These are phyloP conservation scores for Debaryomyces maramus DNA, from an alignment of 805 yeast species.

Conservation along the genomic window DNA sequence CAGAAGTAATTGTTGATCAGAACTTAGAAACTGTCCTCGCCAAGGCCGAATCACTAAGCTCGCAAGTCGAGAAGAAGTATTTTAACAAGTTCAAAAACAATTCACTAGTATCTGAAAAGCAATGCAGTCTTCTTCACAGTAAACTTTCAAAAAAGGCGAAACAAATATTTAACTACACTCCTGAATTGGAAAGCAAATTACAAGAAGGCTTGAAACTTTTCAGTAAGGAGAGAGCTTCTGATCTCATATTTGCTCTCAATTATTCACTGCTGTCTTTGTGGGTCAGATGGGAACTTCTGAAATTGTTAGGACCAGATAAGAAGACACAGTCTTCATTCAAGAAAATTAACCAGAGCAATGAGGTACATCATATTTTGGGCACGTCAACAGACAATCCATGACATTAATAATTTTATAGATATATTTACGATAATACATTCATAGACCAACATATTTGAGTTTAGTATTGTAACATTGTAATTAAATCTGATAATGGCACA, in stretches of 20 bases:
- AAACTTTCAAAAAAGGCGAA: conserved; percentile 12
- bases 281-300: conserved; percentile 33
- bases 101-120: conserved; percentile 14
- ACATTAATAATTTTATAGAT: too few relatives aligned
- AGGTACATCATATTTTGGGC: neutral
- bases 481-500: too few relatives aligned
- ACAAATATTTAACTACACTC: conserved; percentile 6
- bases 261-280: conserved; percentile 25
- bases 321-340: conserved; percentile 7
- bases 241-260: conserved; percentile 30
- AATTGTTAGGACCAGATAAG: conserved; percentile 25
- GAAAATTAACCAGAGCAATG: neutral
- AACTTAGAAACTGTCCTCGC: conserved; percentile 17
- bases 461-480: too few relatives aligned
- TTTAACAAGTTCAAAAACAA: conserved; percentile 2
- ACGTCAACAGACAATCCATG: too few relatives aligned
- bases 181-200: conserved; percentile 11
- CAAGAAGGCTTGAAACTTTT: conserved; percentile 11
- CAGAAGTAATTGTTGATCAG: conserved; percentile 8
- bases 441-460: too few relatives aligned
- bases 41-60: conserved; percentile 17
- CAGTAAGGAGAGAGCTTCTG: conserved; percentile 16
- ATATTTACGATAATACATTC: too few relatives aligned
- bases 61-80: neutral
- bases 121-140: conserved; percentile 9